These are phyloP conservation scores for Acanthamoeba culbertsoni DNA, from an alignment of 208 protist species.

Conservation along the genomic window DNA sequence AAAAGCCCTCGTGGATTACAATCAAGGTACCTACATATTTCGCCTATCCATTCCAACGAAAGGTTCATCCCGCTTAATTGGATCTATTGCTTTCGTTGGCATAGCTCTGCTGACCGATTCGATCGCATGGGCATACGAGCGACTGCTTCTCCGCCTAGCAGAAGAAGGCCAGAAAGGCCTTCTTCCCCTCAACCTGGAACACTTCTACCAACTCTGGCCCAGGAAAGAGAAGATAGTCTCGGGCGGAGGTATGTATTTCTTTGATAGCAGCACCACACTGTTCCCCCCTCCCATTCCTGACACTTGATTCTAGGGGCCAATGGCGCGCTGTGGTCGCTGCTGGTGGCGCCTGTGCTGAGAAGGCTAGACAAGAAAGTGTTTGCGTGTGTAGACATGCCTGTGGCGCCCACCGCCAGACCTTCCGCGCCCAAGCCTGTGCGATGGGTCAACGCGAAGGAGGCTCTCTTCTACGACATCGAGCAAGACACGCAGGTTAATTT, in stretches of 20 bases:
- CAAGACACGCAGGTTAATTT: neutral
- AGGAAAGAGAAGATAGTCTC: neutral
- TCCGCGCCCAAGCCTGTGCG: neutral
- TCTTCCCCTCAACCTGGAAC: neutral
- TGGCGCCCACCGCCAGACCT: neutral
- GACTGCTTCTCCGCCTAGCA: neutral
- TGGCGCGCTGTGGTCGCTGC: neutral
- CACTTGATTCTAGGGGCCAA: constrained; percentile 1
- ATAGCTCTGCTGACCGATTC: constrained; percentile 7
- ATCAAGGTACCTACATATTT: constrained; percentile 21
- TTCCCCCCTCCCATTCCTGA: neutral
- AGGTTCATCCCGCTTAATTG: too few species aligned
- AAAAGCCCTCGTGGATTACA: constrained; percentile 4
- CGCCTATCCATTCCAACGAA: neutral
- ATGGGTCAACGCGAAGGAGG: neutral
- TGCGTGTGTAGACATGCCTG: neutral
- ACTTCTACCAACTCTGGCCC: constrained; percentile 35
- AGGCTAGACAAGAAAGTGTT: constrained; percentile 32
- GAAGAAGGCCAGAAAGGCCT: neutral
- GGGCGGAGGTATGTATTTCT: neutral
- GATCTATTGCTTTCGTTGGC: too few species aligned
- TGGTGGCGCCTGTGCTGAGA: neutral
- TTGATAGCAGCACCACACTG: neutral
- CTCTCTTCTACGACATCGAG: constrained; percentile 6
- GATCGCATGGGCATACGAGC: neutral